phyloP scores from a whole-genome alignment of 192 early-diverging fungal genomes.

The Dimargaris xerosporica region DNA sequence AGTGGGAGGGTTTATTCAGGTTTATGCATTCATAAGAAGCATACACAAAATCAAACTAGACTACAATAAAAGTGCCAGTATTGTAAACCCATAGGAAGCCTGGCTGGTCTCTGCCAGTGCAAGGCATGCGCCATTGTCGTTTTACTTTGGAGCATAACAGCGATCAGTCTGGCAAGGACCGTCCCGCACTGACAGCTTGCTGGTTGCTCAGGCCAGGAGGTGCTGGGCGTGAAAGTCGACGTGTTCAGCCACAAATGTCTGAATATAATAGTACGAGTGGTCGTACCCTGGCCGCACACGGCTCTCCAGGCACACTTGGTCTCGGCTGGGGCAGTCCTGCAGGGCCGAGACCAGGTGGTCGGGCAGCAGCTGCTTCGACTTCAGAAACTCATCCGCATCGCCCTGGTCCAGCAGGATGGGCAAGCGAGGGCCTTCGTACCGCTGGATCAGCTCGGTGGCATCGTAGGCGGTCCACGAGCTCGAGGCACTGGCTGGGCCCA shows the following conservation, averaged over 20 bases:
- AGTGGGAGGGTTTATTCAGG: no score
- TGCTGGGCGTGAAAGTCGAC: constrained; percentile 53
- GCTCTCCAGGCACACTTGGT: constrained; percentile 34
- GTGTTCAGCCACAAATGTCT: constrained; percentile 62
- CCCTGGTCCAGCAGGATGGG: constrained; percentile 43
- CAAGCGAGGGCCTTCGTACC: constrained; percentile 23
- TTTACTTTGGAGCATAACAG: no score
- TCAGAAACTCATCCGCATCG: constrained; percentile 49
- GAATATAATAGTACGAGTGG: constrained; percentile 77
- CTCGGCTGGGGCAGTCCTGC: constrained; percentile 17
- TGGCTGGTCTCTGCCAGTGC: no score
- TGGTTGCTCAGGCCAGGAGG: constrained; percentile 12
- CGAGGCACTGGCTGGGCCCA: constrained; percentile 35
- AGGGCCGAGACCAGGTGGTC: constrained; percentile 35
- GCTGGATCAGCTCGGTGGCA: constrained; percentile 49
- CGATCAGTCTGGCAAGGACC: no score
- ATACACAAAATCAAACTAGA: no score
- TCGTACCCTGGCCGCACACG: constrained; percentile 69
- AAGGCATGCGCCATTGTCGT: no score
- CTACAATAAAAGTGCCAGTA: no score
- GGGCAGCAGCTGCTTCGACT: constrained; percentile 43
- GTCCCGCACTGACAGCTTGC: no score
- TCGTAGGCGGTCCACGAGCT: constrained; percentile 59
- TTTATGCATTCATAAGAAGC: no score
- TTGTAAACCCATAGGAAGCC: no score